Percentiles rank a stretch among this genome's conserved stretches.
These are phyloP conservation scores for Chlamydomonas incerta DNA, from an alignment of 139 green algal genomes.

Conservation along the genomic window DNA sequence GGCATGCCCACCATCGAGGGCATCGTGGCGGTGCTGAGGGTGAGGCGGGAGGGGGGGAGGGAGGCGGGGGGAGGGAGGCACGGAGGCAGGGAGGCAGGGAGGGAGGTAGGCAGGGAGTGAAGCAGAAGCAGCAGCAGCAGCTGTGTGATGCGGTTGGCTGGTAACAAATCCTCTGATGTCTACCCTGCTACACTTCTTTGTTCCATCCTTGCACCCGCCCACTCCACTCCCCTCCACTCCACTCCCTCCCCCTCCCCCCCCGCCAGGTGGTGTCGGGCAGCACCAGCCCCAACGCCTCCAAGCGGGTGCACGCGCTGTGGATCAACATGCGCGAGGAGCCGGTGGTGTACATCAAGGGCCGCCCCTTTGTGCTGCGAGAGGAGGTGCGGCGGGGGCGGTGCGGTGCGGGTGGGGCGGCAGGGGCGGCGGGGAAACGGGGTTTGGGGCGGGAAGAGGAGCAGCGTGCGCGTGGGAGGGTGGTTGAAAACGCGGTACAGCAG, in stretches of 20 bases:
- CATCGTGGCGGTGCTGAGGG: conserved; percentile 73
- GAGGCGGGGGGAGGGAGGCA: not conserved
- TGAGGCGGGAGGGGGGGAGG: not conserved
- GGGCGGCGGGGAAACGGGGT: not conserved
- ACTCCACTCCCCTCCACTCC: too few relatives aligned
- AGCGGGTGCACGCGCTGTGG: conserved; percentile 78
- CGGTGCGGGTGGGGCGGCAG: too few relatives aligned
- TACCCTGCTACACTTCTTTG: too few relatives aligned
- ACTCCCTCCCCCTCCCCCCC: not conserved
- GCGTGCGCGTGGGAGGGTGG: too few relatives aligned
- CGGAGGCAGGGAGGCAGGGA: too few relatives aligned
- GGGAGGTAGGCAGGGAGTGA: too few relatives aligned
- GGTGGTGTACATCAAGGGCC: conserved; percentile 94
- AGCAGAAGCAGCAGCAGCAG: too few relatives aligned
- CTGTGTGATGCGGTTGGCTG: too few relatives aligned
- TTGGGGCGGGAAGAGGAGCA: too few relatives aligned
- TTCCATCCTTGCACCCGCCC: too few relatives aligned
- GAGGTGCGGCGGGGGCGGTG: conserved; percentile 72
- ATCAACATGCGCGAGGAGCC: conserved; percentile 97
- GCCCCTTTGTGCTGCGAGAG: conserved; percentile 94
- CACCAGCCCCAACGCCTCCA: conserved; percentile 43
- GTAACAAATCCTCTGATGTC: too few relatives aligned
- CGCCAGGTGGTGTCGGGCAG: conserved; percentile 37
- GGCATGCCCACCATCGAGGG: conserved; percentile 92
- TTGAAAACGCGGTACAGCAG: too few relatives aligned